Base-by-base conservation (phyloP, 768 basidiomycete species). In the Trametes sanguinea region DNA sequence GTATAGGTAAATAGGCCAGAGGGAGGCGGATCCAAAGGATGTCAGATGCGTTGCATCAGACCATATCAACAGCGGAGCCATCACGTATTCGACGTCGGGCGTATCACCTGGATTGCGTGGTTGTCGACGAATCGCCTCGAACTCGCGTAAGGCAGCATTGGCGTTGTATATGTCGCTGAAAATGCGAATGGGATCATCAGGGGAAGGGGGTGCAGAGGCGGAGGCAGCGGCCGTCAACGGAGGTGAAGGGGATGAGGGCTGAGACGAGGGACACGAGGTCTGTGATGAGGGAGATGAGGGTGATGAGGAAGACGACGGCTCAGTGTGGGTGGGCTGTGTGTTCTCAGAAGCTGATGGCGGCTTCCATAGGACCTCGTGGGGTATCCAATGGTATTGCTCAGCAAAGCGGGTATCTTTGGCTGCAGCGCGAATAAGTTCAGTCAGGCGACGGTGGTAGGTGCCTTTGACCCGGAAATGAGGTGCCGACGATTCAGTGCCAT, bases 1-100 rank as follows among this genome's bases (percentile, higher is more conserved):
- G 39, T 62, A 77, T 0, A 74, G 32, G 54, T 81, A 82, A 0
- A 79, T 40, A 4, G 79, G 80, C 81, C 78, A 82, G 1, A 68
- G 57, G 0, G 62, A 42, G 0, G 72, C 69, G 1, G 58, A 58
- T 0, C 74, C 72, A 43, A 75, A 75, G 10, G 54, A 54, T 2
- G 73, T 64, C 0, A 73, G 64, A 27, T 69, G 68, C 0, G 74
- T 75, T 0, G 67, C 57, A 37, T 75, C 74, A 0, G 72, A 75
- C 64, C 65, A 69, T 22, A 71, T 53, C 47, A 67, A 61, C 1
- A 72, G 35, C 2, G 67, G 47, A 1, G 55, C 54, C 4, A 67
- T 51, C 6, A 39, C 62, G 33, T 61, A 55, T 45, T 55, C 54
- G 9, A 67, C 10, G 40, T 57, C 52, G 2, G 37, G 50, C n/a